Evolutionary conservation across 148 eudicot genomes (phyloP), one percentile per base, ranked within the genome.

Genomic region (Chenopodium quinoa): DNA sequence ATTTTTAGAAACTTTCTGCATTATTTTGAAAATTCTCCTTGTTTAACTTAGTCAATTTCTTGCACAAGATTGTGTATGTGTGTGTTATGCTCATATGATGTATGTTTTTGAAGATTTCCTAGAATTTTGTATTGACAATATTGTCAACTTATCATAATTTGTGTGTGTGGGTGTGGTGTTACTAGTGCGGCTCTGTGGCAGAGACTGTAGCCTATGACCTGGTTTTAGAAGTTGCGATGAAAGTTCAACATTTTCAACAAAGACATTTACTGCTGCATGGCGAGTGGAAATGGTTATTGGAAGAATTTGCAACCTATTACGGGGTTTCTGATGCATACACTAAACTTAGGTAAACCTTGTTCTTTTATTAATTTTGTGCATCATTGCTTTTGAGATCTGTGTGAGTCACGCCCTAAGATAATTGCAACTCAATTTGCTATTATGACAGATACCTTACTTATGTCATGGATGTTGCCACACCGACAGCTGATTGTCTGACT

Each of bases 321-420:
- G 99, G 99, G 54, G 97, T 96, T 82, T 96, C 99, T 67, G 97
- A 94, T 75, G 91, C 93, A 81, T 96, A 96, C 86, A 91, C 97
- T 11, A 96, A 90, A 85, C 85, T 96, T 60, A 89, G 99, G 99
- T 94, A 86, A 31, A 48, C 10, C 60, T 37, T 71, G 34, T 34
- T 75, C 71, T 78, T 34, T 22, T 54, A 17, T 77, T 27, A 62
- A 5, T 46, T 40, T 9, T 29, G 44, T 80, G 70, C 52, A 64
- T 58, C 48, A 10, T 37, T 64, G 58, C 32, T 46, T 22, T 34
- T 23, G 78, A 22, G 76, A 44, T 77, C 71, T 73, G 25, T 75
- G 10, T 23, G 46, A 19, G 58, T 72, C 82, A 67, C 67, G 31
- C 40, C 71, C 31, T 73, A 27, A 16, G 34, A 52, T 64, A 23